Percentiles rank a stretch among this genome's conserved stretches.
Evolutionary conservation across 2,329 filamentous ascomycete genomes (phyloP).

Genomic region (Hymenoscyphus infarciens): DNA sequence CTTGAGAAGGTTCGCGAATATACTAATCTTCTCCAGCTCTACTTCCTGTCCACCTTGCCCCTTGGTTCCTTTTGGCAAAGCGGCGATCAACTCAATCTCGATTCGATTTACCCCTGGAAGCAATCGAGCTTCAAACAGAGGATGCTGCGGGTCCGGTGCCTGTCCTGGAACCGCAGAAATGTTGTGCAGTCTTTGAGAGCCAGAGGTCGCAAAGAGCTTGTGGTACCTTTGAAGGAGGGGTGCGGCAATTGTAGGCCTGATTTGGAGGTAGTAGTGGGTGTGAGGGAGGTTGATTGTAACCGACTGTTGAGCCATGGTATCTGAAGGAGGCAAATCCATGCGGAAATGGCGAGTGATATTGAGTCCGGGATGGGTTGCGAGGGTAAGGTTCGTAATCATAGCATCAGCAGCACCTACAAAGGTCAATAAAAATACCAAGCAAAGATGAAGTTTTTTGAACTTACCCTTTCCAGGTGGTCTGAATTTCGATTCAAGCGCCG

Average conservation of each 20-base stretch:
- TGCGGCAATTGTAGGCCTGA: constrained; percentile 63
- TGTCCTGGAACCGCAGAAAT: constrained; percentile 51
- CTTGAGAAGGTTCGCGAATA: constrained; percentile 63
- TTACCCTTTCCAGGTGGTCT: constrained; percentile 47
- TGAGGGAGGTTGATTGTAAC: constrained; percentile 67
- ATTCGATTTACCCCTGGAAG: constrained; percentile 72
- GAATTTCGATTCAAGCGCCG: constrained; percentile 41
- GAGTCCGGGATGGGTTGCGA: constrained; percentile 66
- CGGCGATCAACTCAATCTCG: constrained; percentile 73
- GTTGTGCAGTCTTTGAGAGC: constrained; percentile 54
- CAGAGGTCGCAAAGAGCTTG: constrained; percentile 71
- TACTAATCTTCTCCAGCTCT: constrained; percentile 74
- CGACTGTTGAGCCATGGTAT: constrained; percentile 65
- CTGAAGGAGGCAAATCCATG: constrained; percentile 62
- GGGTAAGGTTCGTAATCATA: constrained; percentile 61
- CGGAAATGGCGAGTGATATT: constrained; percentile 58
- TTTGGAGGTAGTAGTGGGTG: constrained; percentile 66
- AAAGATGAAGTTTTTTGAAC: constrained; percentile 18
- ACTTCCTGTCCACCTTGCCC: constrained; percentile 57
- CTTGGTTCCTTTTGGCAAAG: constrained; percentile 57
- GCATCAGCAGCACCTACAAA: constrained; percentile 54
- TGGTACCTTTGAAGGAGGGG: constrained; percentile 66
- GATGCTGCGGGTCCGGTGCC: constrained; percentile 51
- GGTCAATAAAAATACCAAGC: constrained; percentile 23
- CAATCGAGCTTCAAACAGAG: constrained; percentile 73